phyloP scores from a whole-genome alignment of 2,329 filamentous ascomycete species.

The Colletotrichum higginsianum region DNA sequence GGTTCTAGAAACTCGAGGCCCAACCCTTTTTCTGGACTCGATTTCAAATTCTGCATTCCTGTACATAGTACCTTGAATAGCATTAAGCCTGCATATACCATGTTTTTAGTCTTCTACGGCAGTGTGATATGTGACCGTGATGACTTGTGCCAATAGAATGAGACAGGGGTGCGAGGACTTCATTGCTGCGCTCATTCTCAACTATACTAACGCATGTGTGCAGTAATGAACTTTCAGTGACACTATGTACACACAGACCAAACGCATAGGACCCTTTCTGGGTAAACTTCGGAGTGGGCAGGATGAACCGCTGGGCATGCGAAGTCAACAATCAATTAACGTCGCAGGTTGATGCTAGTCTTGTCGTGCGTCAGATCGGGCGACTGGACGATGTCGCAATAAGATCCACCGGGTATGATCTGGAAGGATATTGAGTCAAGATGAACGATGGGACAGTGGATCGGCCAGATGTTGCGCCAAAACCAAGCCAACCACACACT shows the following conservation, averaged over 20 bases:
- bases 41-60: slow-evolving; percentile 33
- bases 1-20: slow-evolving; percentile 15
- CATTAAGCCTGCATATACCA: slow-evolving; percentile 41
- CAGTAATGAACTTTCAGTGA: background rate
- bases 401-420: background rate
- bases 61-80: slow-evolving; percentile 41
- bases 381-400: slow-evolving; percentile 16
- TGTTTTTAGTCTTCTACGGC: background rate
- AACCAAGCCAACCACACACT: too few species aligned
- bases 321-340: background rate
- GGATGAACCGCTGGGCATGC: background rate
- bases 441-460: background rate
- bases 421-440: slow-evolving; percentile 19
- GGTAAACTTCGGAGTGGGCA: background rate
- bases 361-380: background rate
- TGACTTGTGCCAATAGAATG: background rate
- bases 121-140: background rate
- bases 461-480: background rate
- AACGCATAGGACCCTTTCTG: too few species aligned
- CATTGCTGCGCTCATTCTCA: background rate
- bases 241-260: too few species aligned
- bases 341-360: slow-evolving; percentile 2
- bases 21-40: background rate
- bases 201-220: too few species aligned
- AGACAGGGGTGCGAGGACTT: background rate